phyloP scores from a whole-genome alignment of 2,329 filamentous ascomycete species.

The Cordyceps javanica region DNA sequence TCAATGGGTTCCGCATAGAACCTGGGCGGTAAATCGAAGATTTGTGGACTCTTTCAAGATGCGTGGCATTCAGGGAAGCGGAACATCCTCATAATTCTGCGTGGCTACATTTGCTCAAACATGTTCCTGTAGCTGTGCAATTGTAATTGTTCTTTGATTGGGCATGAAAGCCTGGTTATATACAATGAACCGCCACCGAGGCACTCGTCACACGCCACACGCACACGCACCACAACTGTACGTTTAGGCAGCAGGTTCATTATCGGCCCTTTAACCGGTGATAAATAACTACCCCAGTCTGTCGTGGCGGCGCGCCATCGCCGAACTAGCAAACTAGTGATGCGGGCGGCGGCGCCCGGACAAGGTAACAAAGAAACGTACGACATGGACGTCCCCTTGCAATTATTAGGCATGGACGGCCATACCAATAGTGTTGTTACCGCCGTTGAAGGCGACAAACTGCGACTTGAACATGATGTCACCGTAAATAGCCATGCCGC shows the following conservation, averaged over 20 bases:
- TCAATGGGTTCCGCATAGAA: neutral
- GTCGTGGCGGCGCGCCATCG: neutral
- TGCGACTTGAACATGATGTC: conserved; percentile 58
- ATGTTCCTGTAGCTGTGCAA: neutral
- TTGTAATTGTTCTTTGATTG: neutral
- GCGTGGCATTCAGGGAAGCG: neutral
- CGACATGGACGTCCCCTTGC: neutral
- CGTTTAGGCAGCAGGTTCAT: neutral
- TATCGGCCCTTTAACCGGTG: neutral
- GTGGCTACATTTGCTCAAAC: neutral
- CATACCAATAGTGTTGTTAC: conserved; percentile 48
- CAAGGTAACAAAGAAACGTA: neutral
- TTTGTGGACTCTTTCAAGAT: neutral
- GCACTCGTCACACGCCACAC: neutral
- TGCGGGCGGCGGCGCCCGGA: neutral
- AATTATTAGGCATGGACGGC: conserved; percentile 28
- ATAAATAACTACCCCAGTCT: neutral
- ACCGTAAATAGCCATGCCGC: conserved; percentile 54
- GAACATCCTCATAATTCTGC: neutral
- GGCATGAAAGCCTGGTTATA: no score
- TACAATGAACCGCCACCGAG: neutral
- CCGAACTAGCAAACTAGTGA: neutral
- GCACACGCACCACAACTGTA: neutral
- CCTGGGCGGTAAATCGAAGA: neutral
- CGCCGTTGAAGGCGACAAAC: conserved; percentile 52